A percentile compares a stretch with the other conserved stretches of the same genome.
phyloP scores from a whole-genome alignment of 2,329 filamentous ascomycete species.

The Hymenoscyphus scutula region DNA sequence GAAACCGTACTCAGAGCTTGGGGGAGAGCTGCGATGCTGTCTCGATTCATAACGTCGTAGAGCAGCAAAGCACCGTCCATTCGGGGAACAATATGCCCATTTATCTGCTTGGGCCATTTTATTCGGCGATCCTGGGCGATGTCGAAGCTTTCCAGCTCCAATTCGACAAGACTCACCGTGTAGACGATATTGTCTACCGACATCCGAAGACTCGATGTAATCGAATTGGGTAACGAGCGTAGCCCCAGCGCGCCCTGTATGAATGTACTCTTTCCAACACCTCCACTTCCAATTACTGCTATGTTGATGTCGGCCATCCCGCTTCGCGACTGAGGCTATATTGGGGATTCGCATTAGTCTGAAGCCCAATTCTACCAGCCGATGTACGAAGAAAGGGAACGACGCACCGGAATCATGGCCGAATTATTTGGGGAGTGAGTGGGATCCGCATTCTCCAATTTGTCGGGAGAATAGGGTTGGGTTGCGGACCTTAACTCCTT shows the following conservation, averaged over 20 bases:
- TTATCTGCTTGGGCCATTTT: constrained; percentile 65
- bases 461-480: constrained; percentile 10
- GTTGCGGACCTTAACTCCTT: constrained; percentile 35
- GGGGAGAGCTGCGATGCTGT: constrained; percentile 71
- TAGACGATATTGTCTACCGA: constrained; percentile 57
- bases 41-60: constrained; percentile 80
- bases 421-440: constrained; percentile 25
- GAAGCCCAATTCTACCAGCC: neutral
- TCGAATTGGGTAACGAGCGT: constrained; percentile 50
- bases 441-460: constrained; percentile 18
- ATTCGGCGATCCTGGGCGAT: constrained; percentile 57
- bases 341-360: constrained; percentile 19
- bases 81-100: constrained; percentile 68
- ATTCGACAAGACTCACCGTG: constrained; percentile 61
- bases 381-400: neutral
- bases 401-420: constrained; percentile 30
- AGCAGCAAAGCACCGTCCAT: constrained; percentile 83
- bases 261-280: constrained; percentile 67
- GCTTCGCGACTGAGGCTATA: constrained; percentile 33
- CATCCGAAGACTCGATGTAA: constrained; percentile 56
- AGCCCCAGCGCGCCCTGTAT: constrained; percentile 62
- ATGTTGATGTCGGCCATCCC: constrained; percentile 57
- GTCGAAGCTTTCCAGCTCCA: constrained; percentile 65
- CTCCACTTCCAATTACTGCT: constrained; percentile 63
- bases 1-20: constrained; percentile 71